phyloP scores from a whole-genome alignment of 371 early-diverging fungal species.

The Thermomucor indicae-seudaticae region DNA sequence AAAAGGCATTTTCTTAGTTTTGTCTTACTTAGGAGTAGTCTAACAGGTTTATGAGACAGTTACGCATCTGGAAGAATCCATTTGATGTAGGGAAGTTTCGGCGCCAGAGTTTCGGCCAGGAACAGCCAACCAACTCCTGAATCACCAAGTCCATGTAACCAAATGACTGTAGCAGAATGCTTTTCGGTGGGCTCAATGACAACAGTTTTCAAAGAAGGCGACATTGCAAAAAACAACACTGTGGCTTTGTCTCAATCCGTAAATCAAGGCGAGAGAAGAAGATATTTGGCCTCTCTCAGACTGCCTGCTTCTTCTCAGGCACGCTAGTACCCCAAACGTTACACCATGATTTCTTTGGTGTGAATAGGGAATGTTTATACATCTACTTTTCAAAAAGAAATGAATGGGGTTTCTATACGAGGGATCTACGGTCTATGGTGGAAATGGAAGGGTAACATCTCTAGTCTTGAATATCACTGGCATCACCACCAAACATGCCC shows the following conservation, averaged over 20 bases:
- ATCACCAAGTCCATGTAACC: constrained; percentile 77
- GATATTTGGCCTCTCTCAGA: too few species aligned
- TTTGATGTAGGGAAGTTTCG: constrained; percentile 70
- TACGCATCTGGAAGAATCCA: constrained; percentile 85
- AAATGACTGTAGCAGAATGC: constrained; percentile 79
- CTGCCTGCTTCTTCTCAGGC: background rate
- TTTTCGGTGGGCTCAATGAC: constrained; percentile 39
- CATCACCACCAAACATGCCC: constrained; percentile 58
- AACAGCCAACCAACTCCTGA: constrained; percentile 69
- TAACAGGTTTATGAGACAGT: constrained; percentile 9
- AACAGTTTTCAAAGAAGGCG: constrained; percentile 12
- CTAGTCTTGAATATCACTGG: constrained; percentile 17
- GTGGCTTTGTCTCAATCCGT: too few species aligned
- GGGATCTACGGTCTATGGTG: background rate
- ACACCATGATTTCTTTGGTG: background rate
- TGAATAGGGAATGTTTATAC: background rate
- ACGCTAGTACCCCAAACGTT: background rate
- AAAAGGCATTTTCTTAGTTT: background rate
- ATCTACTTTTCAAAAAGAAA: background rate
- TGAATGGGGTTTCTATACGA: background rate
- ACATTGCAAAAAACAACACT: too few species aligned
- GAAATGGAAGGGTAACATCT: background rate
- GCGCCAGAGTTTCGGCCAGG: constrained; percentile 56
- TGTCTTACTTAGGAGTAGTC: too few species aligned
- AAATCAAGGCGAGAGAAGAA: too few species aligned